Evolutionary conservation across 805 yeast genomes (phyloP), one percentile per base, ranked within the genome.

Genomic region (Ascoidea tarda): DNA sequence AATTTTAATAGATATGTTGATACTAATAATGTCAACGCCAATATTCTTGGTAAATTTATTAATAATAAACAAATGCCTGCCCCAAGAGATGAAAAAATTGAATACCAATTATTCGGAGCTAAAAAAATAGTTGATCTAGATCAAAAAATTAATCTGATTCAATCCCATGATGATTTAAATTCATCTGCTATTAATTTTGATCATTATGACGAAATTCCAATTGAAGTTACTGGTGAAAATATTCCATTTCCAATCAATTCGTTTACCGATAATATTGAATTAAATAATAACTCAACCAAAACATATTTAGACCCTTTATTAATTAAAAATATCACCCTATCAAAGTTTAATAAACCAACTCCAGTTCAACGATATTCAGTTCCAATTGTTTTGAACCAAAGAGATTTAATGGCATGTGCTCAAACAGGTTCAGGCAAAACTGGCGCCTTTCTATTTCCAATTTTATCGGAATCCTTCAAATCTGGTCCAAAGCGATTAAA

Each of bases 371-470:
- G 88, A 72, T 87, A 87, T 76, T 88, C 96, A 48, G 84, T 88
- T 59, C 96, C 96, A 60, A 87, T 88, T 59, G 91, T 88, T 59
- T 87, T 91, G 55, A 81, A 74, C 55, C 88, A 90, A 63, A 81
- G 96, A 72, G 96, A 87, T 71, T 78, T 87, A 72, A 88, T 87
- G 96, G 96, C 96, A 44, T 88, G 96, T 79, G 96, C 96, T 55
- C 96, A 88, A 76, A 87, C 96, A 61, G 96, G 96, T 84, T 90
- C 98, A 54, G 99, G 99, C 80, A 93, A 93, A 76, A 93, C 99
- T 66, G 99, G 98, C 78, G 99, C 99, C 60, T 93, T 93, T 79
- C 75, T 93, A 67, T 93, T 93, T 86, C 99, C 99, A 58, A 96
- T 93, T 53, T 77, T 93, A 62, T 85, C 96, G 49, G 89, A 89